Conservation (phyloP, 2,329 filamentous ascomycete species). For the Sclerotinia spermophila region DNA sequence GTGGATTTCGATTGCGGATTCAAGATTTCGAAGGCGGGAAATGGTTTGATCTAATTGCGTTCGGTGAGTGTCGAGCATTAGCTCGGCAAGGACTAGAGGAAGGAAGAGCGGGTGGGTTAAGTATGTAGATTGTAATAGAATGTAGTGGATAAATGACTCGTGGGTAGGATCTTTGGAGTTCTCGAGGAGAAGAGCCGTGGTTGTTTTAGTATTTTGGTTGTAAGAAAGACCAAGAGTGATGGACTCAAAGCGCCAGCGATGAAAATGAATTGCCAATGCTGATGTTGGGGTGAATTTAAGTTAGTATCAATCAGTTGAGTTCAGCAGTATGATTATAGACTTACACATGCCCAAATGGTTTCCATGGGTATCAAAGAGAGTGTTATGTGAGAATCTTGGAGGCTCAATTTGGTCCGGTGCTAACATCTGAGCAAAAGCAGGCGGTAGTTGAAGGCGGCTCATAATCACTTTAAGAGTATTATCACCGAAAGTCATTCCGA, state of each 20-base stretch:
- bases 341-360: slow-evolving; percentile 4
- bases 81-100: not conserved
- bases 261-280: slow-evolving; percentile 13
- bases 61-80: slow-evolving; percentile 3
- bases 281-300: no score
- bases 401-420: slow-evolving; percentile 14
- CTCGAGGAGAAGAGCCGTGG: not conserved
- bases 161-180: not conserved
- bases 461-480: not conserved
- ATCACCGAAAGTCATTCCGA: slow-evolving; percentile 10
- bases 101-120: slow-evolving; percentile 3
- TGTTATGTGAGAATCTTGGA: slow-evolving; percentile 8
- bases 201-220: not conserved
- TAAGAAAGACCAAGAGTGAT: slow-evolving; percentile 5
- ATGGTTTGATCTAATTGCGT: slow-evolving; percentile 1
- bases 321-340: not conserved
- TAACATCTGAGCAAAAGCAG: slow-evolving; percentile 9
- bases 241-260: slow-evolving; percentile 4
- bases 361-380: slow-evolving; percentile 5
- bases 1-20: slow-evolving; percentile 2
- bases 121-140: not conserved
- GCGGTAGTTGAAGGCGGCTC: not conserved
- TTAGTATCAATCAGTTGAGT: no score
- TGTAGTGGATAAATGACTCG: slow-evolving; percentile 3
- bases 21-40: not conserved